Conservation (phyloP, 2,329 filamentous ascomycete species). For the Teratosphaeria nubilosa region DNA sequence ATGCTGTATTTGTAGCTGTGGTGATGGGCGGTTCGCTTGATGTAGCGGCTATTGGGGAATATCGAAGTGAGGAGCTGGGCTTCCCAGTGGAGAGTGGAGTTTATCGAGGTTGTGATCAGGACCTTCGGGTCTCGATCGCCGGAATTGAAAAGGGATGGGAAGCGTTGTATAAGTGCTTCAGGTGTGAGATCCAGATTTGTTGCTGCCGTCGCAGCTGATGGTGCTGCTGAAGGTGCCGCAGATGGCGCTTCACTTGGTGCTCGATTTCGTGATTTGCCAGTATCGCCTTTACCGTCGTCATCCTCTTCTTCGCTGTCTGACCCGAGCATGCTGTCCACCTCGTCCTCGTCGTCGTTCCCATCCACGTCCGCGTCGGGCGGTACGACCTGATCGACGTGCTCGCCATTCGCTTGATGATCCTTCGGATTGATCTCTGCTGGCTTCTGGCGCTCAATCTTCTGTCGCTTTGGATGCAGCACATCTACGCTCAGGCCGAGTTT, state of each 20-base stretch:
- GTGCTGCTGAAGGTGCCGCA: slow-evolving; percentile 43
- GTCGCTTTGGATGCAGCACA: slow-evolving; percentile 35
- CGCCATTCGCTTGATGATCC: slow-evolving; percentile 4
- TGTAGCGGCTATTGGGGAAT: slow-evolving; percentile 73
- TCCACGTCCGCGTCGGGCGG: slow-evolving; percentile 5
- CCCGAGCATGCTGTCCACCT: slow-evolving; percentile 19
- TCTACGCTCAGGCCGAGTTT: slow-evolving; percentile 34
- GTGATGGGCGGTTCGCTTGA: slow-evolving; percentile 72
- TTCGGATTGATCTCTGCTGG: slow-evolving; percentile 8
- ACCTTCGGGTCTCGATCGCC: slow-evolving; percentile 62
- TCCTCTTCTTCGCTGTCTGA: slow-evolving; percentile 9
- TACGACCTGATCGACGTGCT: slow-evolving; percentile 6
- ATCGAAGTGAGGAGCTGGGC: slow-evolving; percentile 67
- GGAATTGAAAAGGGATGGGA: slow-evolving; percentile 48
- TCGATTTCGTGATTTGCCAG: background rate
- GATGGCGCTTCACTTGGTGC: slow-evolving; percentile 21
- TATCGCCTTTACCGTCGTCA: slow-evolving; percentile 23
- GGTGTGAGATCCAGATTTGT: slow-evolving; percentile 52
- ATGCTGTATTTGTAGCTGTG: slow-evolving; percentile 87
- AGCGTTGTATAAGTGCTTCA: slow-evolving; percentile 51
- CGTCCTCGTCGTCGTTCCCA: slow-evolving; percentile 18
- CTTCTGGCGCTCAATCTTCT: slow-evolving; percentile 26
- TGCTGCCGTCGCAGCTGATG: slow-evolving; percentile 40
- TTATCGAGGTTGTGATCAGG: slow-evolving; percentile 81
- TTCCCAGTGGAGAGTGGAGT: slow-evolving; percentile 78